Evolutionary conservation across 176 grass and related monocot genomes (phyloP).

Genomic region (Luzula sylvatica): DNA sequence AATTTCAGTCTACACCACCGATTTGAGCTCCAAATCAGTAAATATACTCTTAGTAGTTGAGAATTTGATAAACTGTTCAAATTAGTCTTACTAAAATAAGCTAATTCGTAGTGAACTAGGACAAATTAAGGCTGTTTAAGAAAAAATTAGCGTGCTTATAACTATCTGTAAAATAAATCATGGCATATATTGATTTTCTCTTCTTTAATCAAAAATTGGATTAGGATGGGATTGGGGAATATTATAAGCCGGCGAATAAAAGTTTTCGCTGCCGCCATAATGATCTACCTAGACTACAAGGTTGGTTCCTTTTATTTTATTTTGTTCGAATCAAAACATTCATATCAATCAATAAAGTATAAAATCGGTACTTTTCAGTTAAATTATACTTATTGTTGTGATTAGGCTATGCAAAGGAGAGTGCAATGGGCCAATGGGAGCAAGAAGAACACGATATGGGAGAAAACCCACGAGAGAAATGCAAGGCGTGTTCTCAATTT

Average conservation of each 20-base stretch:
- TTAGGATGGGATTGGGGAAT: conserved; percentile 78
- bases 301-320: conserved; percentile 19
- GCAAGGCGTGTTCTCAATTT: conserved; percentile 77
- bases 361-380: background rate
- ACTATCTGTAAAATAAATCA: no score
- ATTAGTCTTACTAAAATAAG: no score
- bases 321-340: background rate
- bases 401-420: conserved; percentile 78
- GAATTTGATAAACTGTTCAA: no score
- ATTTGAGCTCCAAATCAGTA: no score
- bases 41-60: no score
- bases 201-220: conserved; percentile 5
- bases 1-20: no score
- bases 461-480: conserved; percentile 73
- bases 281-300: conserved; percentile 88
- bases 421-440: conserved; percentile 53
- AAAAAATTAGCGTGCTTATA: no score
- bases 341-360: background rate
- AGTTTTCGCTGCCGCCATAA: conserved; percentile 57
- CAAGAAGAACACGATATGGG: conserved; percentile 56
- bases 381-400: background rate
- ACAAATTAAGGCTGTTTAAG: no score
- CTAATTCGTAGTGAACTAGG: no score
- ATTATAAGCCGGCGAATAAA: conserved; percentile 53
- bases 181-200: no score